Percentiles rank a stretch among this genome's conserved stretches.
Evolutionary conservation across 306 rosid genomes (phyloP).

Genomic region (Inga leiocalycina): DNA sequence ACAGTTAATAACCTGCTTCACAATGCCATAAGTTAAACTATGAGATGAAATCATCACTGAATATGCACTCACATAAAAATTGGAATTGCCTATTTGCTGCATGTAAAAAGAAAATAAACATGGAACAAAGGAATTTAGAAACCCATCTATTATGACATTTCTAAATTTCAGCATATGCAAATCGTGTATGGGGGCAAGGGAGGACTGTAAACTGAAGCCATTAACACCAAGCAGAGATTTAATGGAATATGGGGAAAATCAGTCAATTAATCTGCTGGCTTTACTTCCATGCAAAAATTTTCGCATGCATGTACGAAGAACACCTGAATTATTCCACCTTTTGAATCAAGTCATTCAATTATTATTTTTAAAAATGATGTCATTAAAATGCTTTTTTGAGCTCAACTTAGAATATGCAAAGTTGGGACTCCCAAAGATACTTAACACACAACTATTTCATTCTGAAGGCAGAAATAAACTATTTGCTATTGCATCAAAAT

Average conservation of each 20-base stretch:
- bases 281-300: not conserved
- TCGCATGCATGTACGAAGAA: not conserved
- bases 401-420: conserved; percentile 10
- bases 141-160: not conserved
- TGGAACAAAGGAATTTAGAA: conserved; percentile 13
- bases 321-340: not conserved
- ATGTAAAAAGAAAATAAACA: not conserved
- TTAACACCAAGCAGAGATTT: conserved; percentile 3
- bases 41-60: conserved; percentile 24
- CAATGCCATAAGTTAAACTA: conserved; percentile 19
- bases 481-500: conserved; percentile 13
- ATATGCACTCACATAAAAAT: conserved; percentile 14
- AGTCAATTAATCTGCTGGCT: not conserved
- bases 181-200: conserved; percentile 1
- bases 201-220: not conserved
- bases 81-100: not conserved
- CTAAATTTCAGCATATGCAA: conserved; percentile 1
- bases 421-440: not conserved
- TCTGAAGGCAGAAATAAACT: conserved; percentile 1
- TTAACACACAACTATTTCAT: conserved; percentile 4
- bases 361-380: not conserved
- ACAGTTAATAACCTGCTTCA: conserved; percentile 69
- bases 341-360: conserved; percentile 10
- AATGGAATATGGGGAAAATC: not conserved
- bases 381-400: not conserved